Evolutionary conservation across 2,329 filamentous ascomycete species (phyloP).

Genomic region (Coniella lustricola): DNA sequence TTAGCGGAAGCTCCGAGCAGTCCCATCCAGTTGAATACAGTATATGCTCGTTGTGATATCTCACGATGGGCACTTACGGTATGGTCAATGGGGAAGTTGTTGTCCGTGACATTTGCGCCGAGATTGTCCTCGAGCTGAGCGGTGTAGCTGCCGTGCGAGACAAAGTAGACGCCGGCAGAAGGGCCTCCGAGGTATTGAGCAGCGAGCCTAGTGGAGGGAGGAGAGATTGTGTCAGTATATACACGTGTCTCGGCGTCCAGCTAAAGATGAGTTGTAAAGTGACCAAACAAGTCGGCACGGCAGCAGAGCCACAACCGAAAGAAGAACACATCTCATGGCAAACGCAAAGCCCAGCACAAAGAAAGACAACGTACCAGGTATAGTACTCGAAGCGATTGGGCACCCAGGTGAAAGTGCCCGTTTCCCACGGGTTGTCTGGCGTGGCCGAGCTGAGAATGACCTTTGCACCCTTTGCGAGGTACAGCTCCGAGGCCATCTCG

Average conservation of each 20-base stretch:
- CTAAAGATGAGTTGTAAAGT: too few species aligned
- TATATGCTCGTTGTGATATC: too few species aligned
- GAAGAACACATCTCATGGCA: too few species aligned
- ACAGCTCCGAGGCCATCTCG: conserved; percentile 45
- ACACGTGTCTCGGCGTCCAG: too few species aligned
- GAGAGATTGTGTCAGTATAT: conserved; percentile 7
- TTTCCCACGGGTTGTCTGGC: conserved; percentile 52
- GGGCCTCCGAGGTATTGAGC: conserved; percentile 29
- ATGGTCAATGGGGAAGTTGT: conserved; percentile 52
- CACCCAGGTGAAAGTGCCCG: conserved; percentile 40
- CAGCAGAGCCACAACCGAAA: too few species aligned
- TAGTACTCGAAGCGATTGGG: conserved; percentile 51
- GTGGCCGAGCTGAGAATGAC: conserved; percentile 54
- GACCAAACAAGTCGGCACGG: too few species aligned
- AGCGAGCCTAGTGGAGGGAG: conserved; percentile 25
- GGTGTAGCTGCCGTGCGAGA: conserved; percentile 54
- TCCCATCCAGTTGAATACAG: too few species aligned
- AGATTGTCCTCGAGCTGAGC: conserved; percentile 45
- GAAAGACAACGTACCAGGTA: conserved; percentile 31
- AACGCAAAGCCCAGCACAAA: too few species aligned
- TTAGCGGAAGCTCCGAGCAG: too few species aligned
- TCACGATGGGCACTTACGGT: conserved; percentile 31
- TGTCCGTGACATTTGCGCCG: conserved; percentile 42
- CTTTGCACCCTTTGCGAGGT: conserved; percentile 50
- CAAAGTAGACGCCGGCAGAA: conserved; percentile 40